Evolutionary conservation across 176 grass and related monocot genomes (phyloP).

Genomic region (Carex myosuroides): DNA sequence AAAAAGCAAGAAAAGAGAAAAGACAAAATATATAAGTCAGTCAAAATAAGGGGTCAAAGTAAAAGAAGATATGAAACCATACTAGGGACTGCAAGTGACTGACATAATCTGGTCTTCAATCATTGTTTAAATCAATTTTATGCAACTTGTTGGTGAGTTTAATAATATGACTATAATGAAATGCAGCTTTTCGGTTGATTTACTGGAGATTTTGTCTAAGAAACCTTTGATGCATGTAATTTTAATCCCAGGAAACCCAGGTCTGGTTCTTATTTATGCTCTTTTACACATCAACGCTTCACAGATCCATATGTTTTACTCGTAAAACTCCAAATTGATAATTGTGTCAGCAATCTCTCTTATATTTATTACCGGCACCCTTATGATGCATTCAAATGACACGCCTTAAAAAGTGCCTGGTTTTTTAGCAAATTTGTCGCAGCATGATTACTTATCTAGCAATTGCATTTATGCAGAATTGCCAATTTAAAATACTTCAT

Average conservation of each 20-base stretch:
- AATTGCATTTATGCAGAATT: neutral
- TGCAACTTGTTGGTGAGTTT: neutral
- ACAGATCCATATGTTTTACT: neutral
- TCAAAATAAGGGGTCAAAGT: neutral
- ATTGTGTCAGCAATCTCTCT: neutral
- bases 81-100: neutral
- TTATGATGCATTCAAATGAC: neutral
- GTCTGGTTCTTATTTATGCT: slow-evolving; percentile 22
- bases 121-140: neutral
- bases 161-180: neutral
- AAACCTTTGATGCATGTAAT: slow-evolving; percentile 50
- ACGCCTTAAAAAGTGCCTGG: neutral
- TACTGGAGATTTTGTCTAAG: slow-evolving; percentile 66
- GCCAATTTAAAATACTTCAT: neutral
- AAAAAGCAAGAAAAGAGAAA: neutral
- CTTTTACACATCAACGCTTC: neutral
- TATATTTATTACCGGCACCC: neutral
- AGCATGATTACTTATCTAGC: neutral
- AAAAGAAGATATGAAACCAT: neutral
- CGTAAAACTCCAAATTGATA: neutral
- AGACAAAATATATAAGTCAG: neutral
- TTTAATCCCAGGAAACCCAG: slow-evolving; percentile 81
- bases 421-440: neutral
- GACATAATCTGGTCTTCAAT: neutral
- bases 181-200: slow-evolving; percentile 54